Evolutionary conservation across 495 filamentous ascomycete genomes (phyloP).

Genomic region (Neurospora sp.): DNA sequence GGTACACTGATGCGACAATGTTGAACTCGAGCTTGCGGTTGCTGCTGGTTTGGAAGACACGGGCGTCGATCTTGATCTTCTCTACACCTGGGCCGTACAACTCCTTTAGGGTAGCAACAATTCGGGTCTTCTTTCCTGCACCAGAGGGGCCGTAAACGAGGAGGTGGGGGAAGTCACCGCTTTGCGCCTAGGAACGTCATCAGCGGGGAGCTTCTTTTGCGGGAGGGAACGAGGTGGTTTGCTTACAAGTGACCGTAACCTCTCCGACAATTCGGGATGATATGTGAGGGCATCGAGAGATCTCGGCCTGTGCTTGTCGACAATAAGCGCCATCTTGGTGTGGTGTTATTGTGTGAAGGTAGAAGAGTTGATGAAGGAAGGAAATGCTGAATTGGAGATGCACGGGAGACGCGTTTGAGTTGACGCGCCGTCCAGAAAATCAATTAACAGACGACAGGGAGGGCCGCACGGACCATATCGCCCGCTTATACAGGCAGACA

Average conservation of each 20-base stretch:
- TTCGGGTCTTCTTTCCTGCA: conserved; percentile 94
- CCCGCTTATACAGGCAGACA: not conserved
- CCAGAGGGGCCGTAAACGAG: conserved; percentile 94
- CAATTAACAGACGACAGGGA: conserved; percentile 4
- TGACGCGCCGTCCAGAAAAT: conserved; percentile 7
- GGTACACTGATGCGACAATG: conserved; percentile 90
- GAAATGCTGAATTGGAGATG: not conserved
- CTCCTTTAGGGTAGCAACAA: conserved; percentile 86
- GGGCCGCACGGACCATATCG: conserved; percentile 9
- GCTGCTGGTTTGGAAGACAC: conserved; percentile 87
- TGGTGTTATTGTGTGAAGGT: not conserved
- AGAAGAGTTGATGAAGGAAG: not conserved
- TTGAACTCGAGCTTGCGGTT: conserved; percentile 99
- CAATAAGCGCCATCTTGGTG: conserved; percentile 55
- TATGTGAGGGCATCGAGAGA: conserved; percentile 81
- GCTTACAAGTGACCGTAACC: conserved; percentile 76
- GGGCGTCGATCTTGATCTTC: conserved; percentile 94
- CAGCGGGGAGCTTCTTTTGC: not conserved
- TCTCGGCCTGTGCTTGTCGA: conserved; percentile 90
- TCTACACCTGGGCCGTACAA: conserved; percentile 87
- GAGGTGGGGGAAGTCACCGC: conserved; percentile 92
- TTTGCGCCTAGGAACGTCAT: conserved; percentile 61
- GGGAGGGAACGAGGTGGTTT: not conserved
- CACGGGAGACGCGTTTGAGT: conserved; percentile 12
- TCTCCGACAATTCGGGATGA: conserved; percentile 77